These are phyloP conservation scores for Dioszegia hungarica DNA, from an alignment of 768 basidiomycete species.

Conservation along the genomic window DNA sequence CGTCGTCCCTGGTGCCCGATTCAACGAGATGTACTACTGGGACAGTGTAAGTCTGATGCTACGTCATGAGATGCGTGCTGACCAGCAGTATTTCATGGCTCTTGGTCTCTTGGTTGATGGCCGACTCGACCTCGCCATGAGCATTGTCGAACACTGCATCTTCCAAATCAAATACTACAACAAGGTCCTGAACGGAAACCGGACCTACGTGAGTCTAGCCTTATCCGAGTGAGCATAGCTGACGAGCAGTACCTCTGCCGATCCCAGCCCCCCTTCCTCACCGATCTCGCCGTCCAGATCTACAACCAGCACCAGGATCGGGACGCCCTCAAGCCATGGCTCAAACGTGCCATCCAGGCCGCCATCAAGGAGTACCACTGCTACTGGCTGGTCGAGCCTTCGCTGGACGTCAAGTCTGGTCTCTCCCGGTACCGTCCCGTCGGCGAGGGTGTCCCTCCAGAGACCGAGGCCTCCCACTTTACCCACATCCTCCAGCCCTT, in stretches of 20 bases:
- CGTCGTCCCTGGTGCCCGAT: conserved; percentile 73
- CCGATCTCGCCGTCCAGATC: conserved; percentile 96
- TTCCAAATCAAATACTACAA: conserved; percentile 98
- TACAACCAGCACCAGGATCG: conserved; percentile 85
- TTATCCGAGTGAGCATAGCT: neutral
- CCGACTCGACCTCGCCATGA: conserved; percentile 87
- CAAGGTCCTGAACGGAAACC: conserved; percentile 84
- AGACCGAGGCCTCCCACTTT: conserved; percentile 98
- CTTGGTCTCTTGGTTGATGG: conserved; percentile 91
- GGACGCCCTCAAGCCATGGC: conserved; percentile 77
- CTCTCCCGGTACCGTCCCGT: conserved; percentile 90
- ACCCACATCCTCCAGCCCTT: conserved; percentile 95
- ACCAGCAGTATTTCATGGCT: conserved; percentile 43
- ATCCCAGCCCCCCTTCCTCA: conserved; percentile 96
- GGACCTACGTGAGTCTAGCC: conserved; percentile 56
- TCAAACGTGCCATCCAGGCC: conserved; percentile 91
- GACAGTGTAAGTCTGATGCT: conserved; percentile 30
- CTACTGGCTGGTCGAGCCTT: conserved; percentile 90
- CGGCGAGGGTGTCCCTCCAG: conserved; percentile 92
- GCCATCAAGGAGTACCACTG: conserved; percentile 99
- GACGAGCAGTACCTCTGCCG: conserved; percentile 72
- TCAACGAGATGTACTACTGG: conserved; percentile 50
- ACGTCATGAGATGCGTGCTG: conserved; percentile 6
- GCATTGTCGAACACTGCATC: conserved; percentile 98
- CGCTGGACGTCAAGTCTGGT: conserved; percentile 89